These are phyloP conservation scores for Protoeuglena noctilucae DNA, from an alignment of 139 green algal genomes.

Conservation along the genomic window DNA sequence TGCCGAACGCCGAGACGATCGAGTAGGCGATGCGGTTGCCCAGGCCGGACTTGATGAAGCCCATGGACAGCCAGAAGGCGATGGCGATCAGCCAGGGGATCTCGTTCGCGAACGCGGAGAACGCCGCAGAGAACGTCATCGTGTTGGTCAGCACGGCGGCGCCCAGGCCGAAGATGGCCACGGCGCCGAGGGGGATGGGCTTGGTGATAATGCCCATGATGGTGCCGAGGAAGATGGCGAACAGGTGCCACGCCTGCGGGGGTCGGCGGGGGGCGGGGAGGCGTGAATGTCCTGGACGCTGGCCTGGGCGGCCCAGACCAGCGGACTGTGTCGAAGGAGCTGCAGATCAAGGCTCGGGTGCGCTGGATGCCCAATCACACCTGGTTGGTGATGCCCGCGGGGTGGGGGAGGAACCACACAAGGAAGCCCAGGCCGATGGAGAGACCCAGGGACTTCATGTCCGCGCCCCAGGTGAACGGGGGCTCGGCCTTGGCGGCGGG, in stretches of 20 bases:
- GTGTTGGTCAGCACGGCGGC: conserved; percentile 82
- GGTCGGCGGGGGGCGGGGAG: too few species aligned
- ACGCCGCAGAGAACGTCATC: conserved; percentile 88
- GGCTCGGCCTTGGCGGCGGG: not conserved
- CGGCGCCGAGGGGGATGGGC: conserved; percentile 86
- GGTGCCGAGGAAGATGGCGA: conserved; percentile 77
- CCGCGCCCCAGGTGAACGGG: conserved; percentile 67
- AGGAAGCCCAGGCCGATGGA: conserved; percentile 51
- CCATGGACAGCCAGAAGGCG: conserved; percentile 62
- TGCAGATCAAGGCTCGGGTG: too few species aligned
- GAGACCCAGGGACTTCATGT: conserved; percentile 73
- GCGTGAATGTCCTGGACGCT: too few species aligned
- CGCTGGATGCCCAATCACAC: conserved; percentile 14
- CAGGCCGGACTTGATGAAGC: conserved; percentile 8
- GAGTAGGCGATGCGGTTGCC: conserved; percentile 91
- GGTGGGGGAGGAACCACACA: conserved; percentile 66
- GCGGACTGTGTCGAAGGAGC: too few species aligned
- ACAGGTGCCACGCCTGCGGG: conserved; percentile 74
- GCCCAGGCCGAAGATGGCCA: conserved; percentile 90
- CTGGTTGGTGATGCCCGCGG: conserved; percentile 53
- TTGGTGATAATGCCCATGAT: conserved; percentile 82
- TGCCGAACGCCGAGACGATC: conserved; percentile 87
- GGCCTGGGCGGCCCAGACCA: too few species aligned
- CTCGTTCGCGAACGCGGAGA: conserved; percentile 86
- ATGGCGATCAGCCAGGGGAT: conserved; percentile 98